These are phyloP conservation scores for Silene conica DNA, from an alignment of 148 eudicot species.

Conservation along the genomic window DNA sequence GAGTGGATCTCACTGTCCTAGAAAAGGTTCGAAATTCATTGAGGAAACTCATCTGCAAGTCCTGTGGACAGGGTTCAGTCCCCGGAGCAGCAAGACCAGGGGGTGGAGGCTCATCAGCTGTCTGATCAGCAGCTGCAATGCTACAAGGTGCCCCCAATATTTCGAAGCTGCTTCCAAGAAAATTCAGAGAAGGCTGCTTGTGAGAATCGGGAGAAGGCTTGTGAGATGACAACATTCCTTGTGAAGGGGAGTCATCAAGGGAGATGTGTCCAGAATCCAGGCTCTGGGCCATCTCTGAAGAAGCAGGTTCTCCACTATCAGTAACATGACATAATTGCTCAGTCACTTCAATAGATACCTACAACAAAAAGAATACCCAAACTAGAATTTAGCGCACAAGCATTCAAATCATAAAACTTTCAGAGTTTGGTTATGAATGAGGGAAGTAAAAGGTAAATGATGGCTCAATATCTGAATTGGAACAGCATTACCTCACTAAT, in stretches of 20 bases:
- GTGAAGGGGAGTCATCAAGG: conserved; percentile 19
- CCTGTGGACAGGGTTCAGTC: not conserved
- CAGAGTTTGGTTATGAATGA: not conserved
- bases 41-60: conserved; percentile 10
- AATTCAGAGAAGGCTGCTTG: conserved; percentile 12
- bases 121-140: conserved; percentile 13
- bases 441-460: conserved; percentile 37
- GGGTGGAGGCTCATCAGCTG: conserved; percentile 27
- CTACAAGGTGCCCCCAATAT: conserved; percentile 23
- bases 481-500: conserved; percentile 43
- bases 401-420: not conserved
- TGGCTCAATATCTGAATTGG: not conserved
- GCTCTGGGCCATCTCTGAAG: conserved; percentile 2
- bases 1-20: conserved; percentile 11
- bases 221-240: conserved; percentile 2
- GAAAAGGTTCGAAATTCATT: conserved; percentile 27
- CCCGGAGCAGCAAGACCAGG: conserved; percentile 17
- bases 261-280: conserved; percentile 1
- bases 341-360: conserved; percentile 39
- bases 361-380: conserved; percentile 15
- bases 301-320: conserved; percentile 17
- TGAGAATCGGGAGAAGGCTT: conserved; percentile 7
- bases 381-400: not conserved
- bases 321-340: conserved; percentile 16
- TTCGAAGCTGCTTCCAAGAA: conserved; percentile 24